Conservation (phyloP, 2,329 filamentous ascomycete species). For the Aspergillus ochraceus region DNA sequence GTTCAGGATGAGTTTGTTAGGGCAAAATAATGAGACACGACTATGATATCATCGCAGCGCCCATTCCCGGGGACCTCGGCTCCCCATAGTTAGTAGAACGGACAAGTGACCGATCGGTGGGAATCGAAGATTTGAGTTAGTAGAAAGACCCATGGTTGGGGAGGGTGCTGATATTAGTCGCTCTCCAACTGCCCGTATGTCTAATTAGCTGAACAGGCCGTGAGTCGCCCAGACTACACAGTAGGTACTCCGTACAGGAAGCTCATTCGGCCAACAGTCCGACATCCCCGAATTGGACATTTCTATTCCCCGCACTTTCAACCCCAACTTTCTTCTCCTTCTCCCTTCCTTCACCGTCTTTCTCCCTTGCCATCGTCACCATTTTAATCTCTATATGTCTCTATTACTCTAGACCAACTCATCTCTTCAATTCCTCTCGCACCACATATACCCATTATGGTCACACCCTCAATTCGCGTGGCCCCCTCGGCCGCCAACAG, state of each 20-base stretch:
- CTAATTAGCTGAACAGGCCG: constrained; percentile 57
- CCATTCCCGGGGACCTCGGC: background rate
- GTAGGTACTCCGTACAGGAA: background rate
- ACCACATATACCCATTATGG: constrained; percentile 24
- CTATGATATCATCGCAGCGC: background rate
- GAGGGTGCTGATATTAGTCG: too few relatives aligned
- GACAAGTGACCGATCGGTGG: background rate
- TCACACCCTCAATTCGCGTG: constrained; percentile 43
- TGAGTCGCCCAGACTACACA: constrained; percentile 66
- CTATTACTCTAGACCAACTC: background rate
- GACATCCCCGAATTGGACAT: constrained; percentile 9
- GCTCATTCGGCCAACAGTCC: constrained; percentile 19
- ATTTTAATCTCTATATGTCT: background rate
- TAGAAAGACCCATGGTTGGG: background rate
- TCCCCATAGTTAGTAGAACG: background rate
- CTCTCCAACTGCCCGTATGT: too few relatives aligned
- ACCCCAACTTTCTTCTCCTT: constrained; percentile 5
- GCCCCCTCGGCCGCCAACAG: constrained; percentile 48
- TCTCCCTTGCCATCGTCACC: background rate
- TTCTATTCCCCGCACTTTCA: constrained; percentile 2
- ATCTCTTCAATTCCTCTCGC: background rate
- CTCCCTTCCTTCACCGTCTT: background rate
- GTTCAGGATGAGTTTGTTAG: background rate
- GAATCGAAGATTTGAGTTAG: background rate
- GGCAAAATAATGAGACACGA: background rate